Evolutionary conservation across 2,329 filamentous ascomycete genomes (phyloP), one percentile per base, ranked within the genome.

Genomic region (Claviceps pazoutovae): DNA sequence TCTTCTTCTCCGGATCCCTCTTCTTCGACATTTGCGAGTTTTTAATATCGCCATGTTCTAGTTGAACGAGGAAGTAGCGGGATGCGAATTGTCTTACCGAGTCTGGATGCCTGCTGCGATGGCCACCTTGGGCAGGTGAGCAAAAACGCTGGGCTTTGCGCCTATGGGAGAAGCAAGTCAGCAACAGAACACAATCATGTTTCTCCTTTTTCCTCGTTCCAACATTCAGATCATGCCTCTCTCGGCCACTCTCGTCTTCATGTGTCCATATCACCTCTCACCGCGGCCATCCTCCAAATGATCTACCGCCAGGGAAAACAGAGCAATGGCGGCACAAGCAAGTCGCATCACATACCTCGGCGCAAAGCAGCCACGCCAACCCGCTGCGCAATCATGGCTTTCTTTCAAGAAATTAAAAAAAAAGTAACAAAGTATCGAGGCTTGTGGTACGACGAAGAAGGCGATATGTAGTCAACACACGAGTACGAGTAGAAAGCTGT

Each of bases 281-380:
- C 30, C 30, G 30, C 30, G 8, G 8, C 8, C 30, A 30, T 30
- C 9, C 3, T 11, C 30, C 30, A 11, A 30, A 30, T 11, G 30
- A 30, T 30, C 30, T 30, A 11, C 30, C 30, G 30, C 30, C 30
- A 30, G 30, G 30, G 13, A 21, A 19, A 42, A 42, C 3, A 42
- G 39, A 19, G n/a, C n/a, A 8, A 19, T 2, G 17, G n/a, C n/a
- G 39, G n/a, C 17, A n/a, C n/a, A 17, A 21, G 41, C 17, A 19
- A 19, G 4, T 9, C 9, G 5, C 37, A 14, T 6, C 37, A 48
- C 72, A 60, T 65, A 80, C 78, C 74, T 75, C 76, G 73, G 66
- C 76, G 76, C 65, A 80, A 67, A 65, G 77, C 77, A 68, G 74
- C 72, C 59, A 79, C 64, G 66, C 77, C 78, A 62, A 78, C 71